A percentile compares a stretch with the other conserved stretches of the same genome.
phyloP scores from a whole-genome alignment of 106 monocot genomes.

The Dendrobium officinale region DNA sequence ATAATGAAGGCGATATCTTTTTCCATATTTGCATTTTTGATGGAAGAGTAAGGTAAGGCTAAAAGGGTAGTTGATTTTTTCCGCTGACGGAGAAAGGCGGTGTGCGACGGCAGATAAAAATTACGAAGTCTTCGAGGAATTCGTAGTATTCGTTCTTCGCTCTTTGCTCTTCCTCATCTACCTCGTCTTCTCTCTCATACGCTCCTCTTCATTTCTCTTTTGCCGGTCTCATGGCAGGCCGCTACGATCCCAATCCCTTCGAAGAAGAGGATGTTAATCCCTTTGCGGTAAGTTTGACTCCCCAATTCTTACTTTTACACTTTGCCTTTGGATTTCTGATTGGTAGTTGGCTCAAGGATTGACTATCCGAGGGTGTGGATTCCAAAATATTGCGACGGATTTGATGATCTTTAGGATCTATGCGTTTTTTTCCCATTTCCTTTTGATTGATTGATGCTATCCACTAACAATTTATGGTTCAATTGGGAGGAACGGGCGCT shows the following conservation, averaged over 20 bases:
- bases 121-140: not conserved
- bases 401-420: not conserved
- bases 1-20: no score
- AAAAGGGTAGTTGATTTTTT: not conserved
- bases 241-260: constrained; percentile 65
- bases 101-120: not conserved
- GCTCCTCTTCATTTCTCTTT: not conserved
- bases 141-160: no score
- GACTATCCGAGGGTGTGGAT: not conserved
- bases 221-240: constrained; percentile 33
- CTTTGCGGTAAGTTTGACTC: constrained; percentile 41
- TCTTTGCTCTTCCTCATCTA: not conserved
- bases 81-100: not conserved
- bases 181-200: not conserved
- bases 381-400: not conserved
- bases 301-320: not conserved
- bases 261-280: constrained; percentile 73
- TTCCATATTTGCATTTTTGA: not conserved
- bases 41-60: not conserved
- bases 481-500: not conserved
- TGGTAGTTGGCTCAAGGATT: not conserved
- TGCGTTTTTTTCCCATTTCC: not conserved
- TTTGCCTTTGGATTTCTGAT: not conserved
- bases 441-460: not conserved
- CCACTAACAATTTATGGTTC: not conserved